Conservation (phyloP, 768 basidiomycete genomes). For the Podaxis sp. region DNA sequence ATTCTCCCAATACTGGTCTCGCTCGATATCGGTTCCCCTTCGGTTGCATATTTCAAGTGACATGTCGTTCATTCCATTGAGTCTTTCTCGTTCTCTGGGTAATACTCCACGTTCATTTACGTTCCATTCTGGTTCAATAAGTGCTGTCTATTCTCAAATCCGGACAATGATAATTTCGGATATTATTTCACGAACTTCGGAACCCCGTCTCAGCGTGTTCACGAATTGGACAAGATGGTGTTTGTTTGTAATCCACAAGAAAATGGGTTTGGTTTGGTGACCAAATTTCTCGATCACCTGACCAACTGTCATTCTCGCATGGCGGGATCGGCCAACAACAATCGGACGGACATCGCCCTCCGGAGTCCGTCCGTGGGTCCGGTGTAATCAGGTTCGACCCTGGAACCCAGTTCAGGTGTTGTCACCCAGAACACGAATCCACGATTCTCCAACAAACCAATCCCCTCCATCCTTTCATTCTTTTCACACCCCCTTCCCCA, state of each 20-base stretch:
- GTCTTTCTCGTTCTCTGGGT: not conserved
- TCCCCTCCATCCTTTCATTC: not conserved
- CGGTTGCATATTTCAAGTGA: not conserved
- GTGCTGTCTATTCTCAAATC: not conserved
- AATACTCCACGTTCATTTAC: not conserved
- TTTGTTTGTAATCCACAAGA: not conserved
- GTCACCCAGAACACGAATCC: conserved; percentile 11
- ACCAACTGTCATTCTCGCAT: conserved; percentile 1
- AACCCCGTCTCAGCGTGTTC: not conserved
- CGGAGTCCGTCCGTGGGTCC: conserved; percentile 5
- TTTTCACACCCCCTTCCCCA: conserved; percentile 2
- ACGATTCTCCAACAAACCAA: conserved; percentile 14
- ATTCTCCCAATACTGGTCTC: not conserved
- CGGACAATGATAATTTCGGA: not conserved
- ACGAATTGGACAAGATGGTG: not conserved
- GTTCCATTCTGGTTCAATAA: not conserved
- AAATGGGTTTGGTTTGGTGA: not conserved
- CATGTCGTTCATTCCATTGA: not conserved
- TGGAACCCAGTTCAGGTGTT: conserved; percentile 8
- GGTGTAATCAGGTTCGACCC: conserved; percentile 1
- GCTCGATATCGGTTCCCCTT: not conserved
- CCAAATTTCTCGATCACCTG: conserved; percentile 7
- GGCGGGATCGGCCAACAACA: not conserved
- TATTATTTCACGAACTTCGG: not conserved
- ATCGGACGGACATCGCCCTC: conserved; percentile 4